A percentile compares a stretch with the other conserved stretches of the same genome.
These are phyloP conservation scores for Herpetomonas muscarum DNA, from an alignment of 208 protist genomes.

Conservation along the genomic window DNA sequence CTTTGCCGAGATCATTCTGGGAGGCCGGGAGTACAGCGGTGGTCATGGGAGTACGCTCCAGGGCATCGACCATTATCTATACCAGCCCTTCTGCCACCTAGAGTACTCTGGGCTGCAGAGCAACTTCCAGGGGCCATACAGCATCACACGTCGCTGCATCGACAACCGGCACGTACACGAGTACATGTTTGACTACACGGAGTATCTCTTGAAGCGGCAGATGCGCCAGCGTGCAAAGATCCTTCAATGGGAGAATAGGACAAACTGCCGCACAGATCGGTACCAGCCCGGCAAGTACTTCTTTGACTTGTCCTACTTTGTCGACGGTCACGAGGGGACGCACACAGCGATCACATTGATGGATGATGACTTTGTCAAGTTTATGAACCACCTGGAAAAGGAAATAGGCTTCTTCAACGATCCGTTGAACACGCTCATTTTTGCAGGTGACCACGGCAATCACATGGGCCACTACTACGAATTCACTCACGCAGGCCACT, in stretches of 20 bases:
- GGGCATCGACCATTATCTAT: conserved; percentile 46
- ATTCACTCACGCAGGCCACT: conserved; percentile 37
- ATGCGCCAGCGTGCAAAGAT: conserved; percentile 9
- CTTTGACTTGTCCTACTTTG: conserved; percentile 51
- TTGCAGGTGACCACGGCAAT: conserved; percentile 58
- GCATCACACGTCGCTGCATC: conserved; percentile 58
- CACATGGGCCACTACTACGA: conserved; percentile 71
- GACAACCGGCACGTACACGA: conserved; percentile 43
- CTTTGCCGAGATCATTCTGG: conserved; percentile 23
- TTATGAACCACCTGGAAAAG: conserved; percentile 36
- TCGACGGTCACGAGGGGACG: conserved; percentile 64
- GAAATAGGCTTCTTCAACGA: conserved; percentile 59
- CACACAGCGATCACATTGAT: conserved; percentile 42
- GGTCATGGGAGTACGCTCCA: conserved; percentile 24
- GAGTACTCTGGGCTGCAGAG: conserved; percentile 37
- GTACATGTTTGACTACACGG: conserved; percentile 52
- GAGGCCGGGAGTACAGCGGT: conserved; percentile 5
- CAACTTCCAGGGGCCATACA: conserved; percentile 59
- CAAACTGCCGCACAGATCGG: background rate
- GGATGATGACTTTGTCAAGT: conserved; percentile 40
- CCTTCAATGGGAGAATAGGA: background rate
- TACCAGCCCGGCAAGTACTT: conserved; percentile 20
- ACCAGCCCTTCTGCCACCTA: conserved; percentile 53
- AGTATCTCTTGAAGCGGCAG: conserved; percentile 25
- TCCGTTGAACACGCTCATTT: conserved; percentile 50